Conservation (phyloP, 2,329 filamentous ascomycete genomes). For the Calonectria honghensis region DNA sequence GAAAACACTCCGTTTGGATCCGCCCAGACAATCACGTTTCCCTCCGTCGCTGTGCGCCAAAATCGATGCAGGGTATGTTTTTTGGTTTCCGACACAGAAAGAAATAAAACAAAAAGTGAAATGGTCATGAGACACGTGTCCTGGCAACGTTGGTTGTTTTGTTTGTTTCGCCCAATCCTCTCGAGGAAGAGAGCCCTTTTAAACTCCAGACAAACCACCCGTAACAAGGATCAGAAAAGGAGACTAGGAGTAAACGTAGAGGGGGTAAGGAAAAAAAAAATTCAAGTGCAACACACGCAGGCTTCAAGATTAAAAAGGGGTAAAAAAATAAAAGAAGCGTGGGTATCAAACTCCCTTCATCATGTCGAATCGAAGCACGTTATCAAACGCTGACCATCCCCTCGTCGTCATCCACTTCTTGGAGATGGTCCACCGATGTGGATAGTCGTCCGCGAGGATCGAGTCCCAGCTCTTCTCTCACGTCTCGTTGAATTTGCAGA, state of each 20-base stretch:
- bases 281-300: conserved; percentile 45
- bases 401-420: conserved; percentile 56
- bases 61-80: conserved; percentile 57
- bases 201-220: conserved; percentile 46
- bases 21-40: conserved; percentile 39
- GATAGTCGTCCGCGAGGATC: conserved; percentile 57
- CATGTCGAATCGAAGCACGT: conserved; percentile 10
- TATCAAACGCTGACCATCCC: conserved; percentile 59
- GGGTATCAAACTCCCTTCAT: conserved; percentile 47
- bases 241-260: conserved; percentile 29
- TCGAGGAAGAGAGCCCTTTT: conserved; percentile 36
- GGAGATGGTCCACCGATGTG: conserved; percentile 46
- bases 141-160: conserved; percentile 42
- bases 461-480: conserved; percentile 73
- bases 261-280: background rate
- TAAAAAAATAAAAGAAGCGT: conserved; percentile 35
- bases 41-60: conserved; percentile 50
- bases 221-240: conserved; percentile 40
- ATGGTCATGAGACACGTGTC: conserved; percentile 48
- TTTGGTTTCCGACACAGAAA: conserved; percentile 31
- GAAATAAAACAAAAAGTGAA: conserved; percentile 42
- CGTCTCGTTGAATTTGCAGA: conserved; percentile 88
- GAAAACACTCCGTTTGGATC: conserved; percentile 47
- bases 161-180: conserved; percentile 36
- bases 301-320: conserved; percentile 35